A percentile compares a stretch with the other conserved stretches of the same genome.
Conservation (phyloP, 2,329 filamentous ascomycete species). For the Colletotrichum orbiculare region DNA sequence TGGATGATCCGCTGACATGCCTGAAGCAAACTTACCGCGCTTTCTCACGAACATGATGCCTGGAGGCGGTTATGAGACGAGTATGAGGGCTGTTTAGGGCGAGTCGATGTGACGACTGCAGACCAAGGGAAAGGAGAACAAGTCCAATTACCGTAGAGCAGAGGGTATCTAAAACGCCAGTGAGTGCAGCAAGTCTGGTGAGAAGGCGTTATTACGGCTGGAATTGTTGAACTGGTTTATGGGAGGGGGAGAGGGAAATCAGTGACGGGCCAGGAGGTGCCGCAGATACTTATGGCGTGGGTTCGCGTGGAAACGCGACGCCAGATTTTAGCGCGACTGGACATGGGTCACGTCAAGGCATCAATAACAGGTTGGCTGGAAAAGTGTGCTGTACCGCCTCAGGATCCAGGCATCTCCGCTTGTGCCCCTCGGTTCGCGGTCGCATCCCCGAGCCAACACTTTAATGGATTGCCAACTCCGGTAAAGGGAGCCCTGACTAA, state of each 20-base stretch:
- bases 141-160: slow-evolving; percentile 1
- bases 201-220: slow-evolving; percentile 9
- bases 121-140: slow-evolving; percentile 6
- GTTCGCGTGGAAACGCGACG: slow-evolving; percentile 38
- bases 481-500: slow-evolving; percentile 25
- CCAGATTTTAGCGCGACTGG: slow-evolving; percentile 36
- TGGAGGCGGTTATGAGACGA: slow-evolving; percentile 15
- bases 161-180: slow-evolving; percentile 26
- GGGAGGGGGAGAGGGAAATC: slow-evolving; percentile 16
- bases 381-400: slow-evolving; percentile 2
- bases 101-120: background rate
- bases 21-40: slow-evolving; percentile 61
- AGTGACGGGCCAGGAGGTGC: slow-evolving; percentile 24
- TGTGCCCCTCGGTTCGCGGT: slow-evolving; percentile 34
- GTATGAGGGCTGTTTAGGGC: background rate
- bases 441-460: slow-evolving; percentile 37
- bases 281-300: slow-evolving; percentile 36
- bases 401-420: slow-evolving; percentile 23
- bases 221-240: slow-evolving; percentile 21
- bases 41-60: slow-evolving; percentile 71
- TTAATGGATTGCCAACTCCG: slow-evolving; percentile 3
- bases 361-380: slow-evolving; percentile 31
- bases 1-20: background rate
- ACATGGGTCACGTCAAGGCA: slow-evolving; percentile 36
- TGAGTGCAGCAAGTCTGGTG: slow-evolving; percentile 5